A percentile compares a stretch with the other conserved stretches of the same genome.
phyloP scores from a whole-genome alignment of 2,329 filamentous ascomycete genomes.

The Monilinia polystroma region DNA sequence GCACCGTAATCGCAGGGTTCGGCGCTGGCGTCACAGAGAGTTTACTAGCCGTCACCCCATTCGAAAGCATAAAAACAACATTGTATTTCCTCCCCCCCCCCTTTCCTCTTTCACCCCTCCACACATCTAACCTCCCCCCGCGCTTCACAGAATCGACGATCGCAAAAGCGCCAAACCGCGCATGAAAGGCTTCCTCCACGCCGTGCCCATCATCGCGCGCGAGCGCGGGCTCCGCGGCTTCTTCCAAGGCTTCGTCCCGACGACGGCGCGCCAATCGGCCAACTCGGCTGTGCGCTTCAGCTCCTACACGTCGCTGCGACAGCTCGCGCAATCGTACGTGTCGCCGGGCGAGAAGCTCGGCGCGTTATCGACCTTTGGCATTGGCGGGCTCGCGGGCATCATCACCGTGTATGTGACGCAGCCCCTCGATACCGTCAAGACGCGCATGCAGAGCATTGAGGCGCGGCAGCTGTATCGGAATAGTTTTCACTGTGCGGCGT shows the following conservation, averaged over 20 bases:
- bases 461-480: slow-evolving; percentile 80
- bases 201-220: slow-evolving; percentile 78
- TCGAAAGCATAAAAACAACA: slow-evolving; percentile 97
- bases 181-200: slow-evolving; percentile 89
- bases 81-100: slow-evolving; percentile 50
- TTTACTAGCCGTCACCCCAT: slow-evolving; percentile 88
- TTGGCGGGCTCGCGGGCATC: slow-evolving; percentile 83
- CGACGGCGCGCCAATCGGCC: slow-evolving; percentile 89
- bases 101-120: too few relatives aligned
- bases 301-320: slow-evolving; percentile 85
- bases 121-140: too few relatives aligned
- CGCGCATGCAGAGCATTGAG: slow-evolving; percentile 95
- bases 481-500: slow-evolving; percentile 75
- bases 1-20: slow-evolving; percentile 90
- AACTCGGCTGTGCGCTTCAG: slow-evolving; percentile 92
- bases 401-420: slow-evolving; percentile 83
- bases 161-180: slow-evolving; percentile 82
- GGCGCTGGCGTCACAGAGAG: slow-evolving; percentile 94
- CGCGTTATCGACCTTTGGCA: slow-evolving; percentile 80
- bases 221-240: slow-evolving; percentile 89
- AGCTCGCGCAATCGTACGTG: slow-evolving; percentile 87
- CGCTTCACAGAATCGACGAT: slow-evolving; percentile 74
- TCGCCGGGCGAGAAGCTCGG: slow-evolving; percentile 94
- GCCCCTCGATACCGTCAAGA: slow-evolving; percentile 91
- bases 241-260: slow-evolving; percentile 95